Evolutionary conservation across 352 stramenopile species (phyloP), one percentile per base, ranked within the genome.

Genomic region (Blastocystis sp.): DNA sequence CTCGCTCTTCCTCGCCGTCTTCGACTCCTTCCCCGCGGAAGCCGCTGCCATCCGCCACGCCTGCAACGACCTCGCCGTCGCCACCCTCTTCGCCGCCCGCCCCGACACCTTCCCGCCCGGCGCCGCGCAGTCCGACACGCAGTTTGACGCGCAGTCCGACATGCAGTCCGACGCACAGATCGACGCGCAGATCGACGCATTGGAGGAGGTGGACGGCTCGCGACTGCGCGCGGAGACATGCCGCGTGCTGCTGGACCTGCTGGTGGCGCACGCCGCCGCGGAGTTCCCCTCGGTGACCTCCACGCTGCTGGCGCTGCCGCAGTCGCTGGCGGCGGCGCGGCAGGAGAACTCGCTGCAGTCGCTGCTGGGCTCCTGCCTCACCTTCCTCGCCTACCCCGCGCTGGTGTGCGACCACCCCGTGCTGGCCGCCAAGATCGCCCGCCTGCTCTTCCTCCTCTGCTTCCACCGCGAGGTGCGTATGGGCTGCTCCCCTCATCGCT

Each of bases 371-470:
- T 69, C 74, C 11, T 19, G 67, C 7, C 10, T 84, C 10, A 45
- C 53, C 19, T 84, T 84, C 56, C 38, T 84, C 3, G 28, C 67
- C 40, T 56, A 62, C 23, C 56, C 60, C 59, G 23, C 56, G 5
- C 60, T 84, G 28, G 4, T 84, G 1, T 23, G 21, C 17, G 28
- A 40, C 61, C 74, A 84, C n/a, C n/a, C 38, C 19, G 38, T 69
- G 11, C 40, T 69, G 28, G 74, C 45, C 2, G 28, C n/a, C 2
- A 66, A 84, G 74, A 28, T 69, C 17, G 10, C 34, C 34, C 56
- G 56, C 9, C 52, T 84, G 3, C 21, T 84, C 19, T 84, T 21
- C 21, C 74, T 84, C 40, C 74, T 84, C 19, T 84, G 74, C 45
- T 67, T 14, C 1, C 74, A 84, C 48, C 74, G 45, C 2, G 74